Percentiles rank a stretch among this genome's conserved stretches.
Evolutionary conservation across 164 flowering plant genomes (phyloP).

Genomic region (Aristolochia contorta): DNA sequence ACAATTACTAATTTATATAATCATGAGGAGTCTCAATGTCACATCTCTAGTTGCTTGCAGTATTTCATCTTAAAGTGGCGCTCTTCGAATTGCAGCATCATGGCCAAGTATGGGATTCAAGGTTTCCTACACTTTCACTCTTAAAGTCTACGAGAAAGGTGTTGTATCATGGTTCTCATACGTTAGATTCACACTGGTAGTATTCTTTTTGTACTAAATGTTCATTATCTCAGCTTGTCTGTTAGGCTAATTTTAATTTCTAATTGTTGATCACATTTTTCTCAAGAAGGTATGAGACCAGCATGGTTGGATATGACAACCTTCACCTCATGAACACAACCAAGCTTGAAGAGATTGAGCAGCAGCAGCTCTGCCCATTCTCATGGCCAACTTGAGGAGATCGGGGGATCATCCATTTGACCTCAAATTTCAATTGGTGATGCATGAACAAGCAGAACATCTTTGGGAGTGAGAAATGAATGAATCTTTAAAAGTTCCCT

Average conservation of each 20-base stretch:
- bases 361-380: no score
- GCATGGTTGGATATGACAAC: conserved; percentile 23
- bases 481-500: neutral
- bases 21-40: no score
- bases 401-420: no score
- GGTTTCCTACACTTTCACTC: conserved; percentile 89
- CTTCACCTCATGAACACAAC: conserved; percentile 22
- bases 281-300: conserved; percentile 35
- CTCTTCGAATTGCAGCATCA: conserved; percentile 40
- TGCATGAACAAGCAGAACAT: conserved; percentile 39
- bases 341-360: conserved; percentile 32
- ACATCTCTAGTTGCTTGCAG: neutral
- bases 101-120: conserved; percentile 86
- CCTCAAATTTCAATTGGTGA: conserved; percentile 88
- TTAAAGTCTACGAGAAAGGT: conserved; percentile 76
- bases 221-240: neutral
- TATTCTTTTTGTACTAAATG: neutral
- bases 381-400: no score
- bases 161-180: conserved; percentile 70
- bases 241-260: no score
- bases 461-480: conserved; percentile 15
- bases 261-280: neutral
- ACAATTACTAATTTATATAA: no score
- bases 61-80: conserved; percentile 1
- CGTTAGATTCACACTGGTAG: conserved; percentile 65